Conservation (phyloP, 2,329 filamentous ascomycete genomes). For the Pestalotiopsis fici region DNA sequence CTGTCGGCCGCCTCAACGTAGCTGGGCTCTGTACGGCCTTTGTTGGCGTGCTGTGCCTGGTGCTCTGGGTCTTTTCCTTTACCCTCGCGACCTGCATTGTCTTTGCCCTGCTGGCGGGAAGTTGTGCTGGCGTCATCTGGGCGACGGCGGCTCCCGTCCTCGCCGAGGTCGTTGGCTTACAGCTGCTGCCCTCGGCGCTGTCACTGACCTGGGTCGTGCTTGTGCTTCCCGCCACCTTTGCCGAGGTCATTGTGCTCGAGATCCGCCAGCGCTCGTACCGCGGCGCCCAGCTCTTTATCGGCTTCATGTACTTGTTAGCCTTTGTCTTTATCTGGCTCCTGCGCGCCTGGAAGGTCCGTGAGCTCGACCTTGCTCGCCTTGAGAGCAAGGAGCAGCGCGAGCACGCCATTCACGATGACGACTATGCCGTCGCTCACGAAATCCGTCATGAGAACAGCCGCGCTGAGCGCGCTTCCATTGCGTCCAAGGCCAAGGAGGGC, state of each 20-base stretch:
- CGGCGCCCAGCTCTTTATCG: constrained; percentile 58
- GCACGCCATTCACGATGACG: constrained; percentile 25
- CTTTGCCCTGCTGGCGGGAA: constrained; percentile 67
- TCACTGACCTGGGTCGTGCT: constrained; percentile 74
- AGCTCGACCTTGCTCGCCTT: constrained; percentile 32
- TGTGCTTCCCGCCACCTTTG: constrained; percentile 69
- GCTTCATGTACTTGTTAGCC: constrained; percentile 60
- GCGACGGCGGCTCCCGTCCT: constrained; percentile 68
- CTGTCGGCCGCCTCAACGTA: constrained; percentile 72
- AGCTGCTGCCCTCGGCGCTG: constrained; percentile 65
- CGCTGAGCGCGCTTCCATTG: constrained; percentile 13
- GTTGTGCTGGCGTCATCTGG: constrained; percentile 72
- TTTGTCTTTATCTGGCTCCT: constrained; percentile 44
- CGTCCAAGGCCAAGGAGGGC: constrained; percentile 16
- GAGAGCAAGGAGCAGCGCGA: constrained; percentile 26
- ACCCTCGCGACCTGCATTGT: constrained; percentile 68
- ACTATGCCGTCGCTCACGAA: constrained; percentile 9
- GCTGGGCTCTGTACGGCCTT: constrained; percentile 65
- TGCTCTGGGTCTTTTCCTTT: constrained; percentile 71
- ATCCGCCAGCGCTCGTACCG: constrained; percentile 52
- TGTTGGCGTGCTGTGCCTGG: constrained; percentile 64
- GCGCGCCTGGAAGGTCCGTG: constrained; percentile 43
- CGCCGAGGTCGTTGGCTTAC: constrained; percentile 73
- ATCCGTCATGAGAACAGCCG: constrained; percentile 14
- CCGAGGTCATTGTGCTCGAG: constrained; percentile 63